A percentile compares a stretch with the other conserved stretches of the same genome.
Conservation (phyloP, 768 basidiomycete species). For the Lentinula lateritia region DNA sequence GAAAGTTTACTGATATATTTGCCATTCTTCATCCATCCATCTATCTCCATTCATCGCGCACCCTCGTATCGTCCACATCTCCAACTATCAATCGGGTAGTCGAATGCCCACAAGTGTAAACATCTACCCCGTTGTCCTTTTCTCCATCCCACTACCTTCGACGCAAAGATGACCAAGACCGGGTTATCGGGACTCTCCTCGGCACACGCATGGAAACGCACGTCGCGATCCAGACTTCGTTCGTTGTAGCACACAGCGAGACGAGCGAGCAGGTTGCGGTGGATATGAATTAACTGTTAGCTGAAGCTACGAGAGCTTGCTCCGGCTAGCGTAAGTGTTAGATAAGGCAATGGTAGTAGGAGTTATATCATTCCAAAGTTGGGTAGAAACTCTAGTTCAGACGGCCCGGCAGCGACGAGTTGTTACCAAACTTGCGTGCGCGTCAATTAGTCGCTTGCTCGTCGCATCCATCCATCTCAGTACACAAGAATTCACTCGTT, state of each 20-base stretch:
- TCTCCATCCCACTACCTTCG: constrained; percentile 95
- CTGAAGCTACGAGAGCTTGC: constrained; percentile 31
- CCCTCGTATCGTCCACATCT: neutral
- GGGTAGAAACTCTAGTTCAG: no score
- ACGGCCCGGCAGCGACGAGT: no score
- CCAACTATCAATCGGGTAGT: constrained; percentile 18
- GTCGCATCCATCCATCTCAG: no score
- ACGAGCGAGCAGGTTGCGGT: constrained; percentile 91
- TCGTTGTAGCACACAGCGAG: constrained; percentile 91
- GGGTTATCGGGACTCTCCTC: constrained; percentile 96
- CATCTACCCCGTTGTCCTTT: constrained; percentile 88
- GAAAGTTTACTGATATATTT: no score
- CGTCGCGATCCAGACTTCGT: constrained; percentile 78
- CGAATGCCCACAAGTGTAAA: constrained; percentile 70
- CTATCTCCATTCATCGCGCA: no score
- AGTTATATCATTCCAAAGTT: no score
- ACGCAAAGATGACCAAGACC: constrained; percentile 73
- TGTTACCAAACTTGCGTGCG: no score
- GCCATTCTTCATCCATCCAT: no score
- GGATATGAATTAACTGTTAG: constrained; percentile 98
- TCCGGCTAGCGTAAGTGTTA: no score
- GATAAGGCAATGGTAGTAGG: no score
- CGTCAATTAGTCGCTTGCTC: no score
- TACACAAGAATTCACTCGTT: no score
- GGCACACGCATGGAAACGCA: constrained; percentile 57